Percentiles rank a stretch among this genome's conserved stretches.
These are phyloP conservation scores for Calendula officinalis DNA, from an alignment of 129 eudicot genomes.

Conservation along the genomic window DNA sequence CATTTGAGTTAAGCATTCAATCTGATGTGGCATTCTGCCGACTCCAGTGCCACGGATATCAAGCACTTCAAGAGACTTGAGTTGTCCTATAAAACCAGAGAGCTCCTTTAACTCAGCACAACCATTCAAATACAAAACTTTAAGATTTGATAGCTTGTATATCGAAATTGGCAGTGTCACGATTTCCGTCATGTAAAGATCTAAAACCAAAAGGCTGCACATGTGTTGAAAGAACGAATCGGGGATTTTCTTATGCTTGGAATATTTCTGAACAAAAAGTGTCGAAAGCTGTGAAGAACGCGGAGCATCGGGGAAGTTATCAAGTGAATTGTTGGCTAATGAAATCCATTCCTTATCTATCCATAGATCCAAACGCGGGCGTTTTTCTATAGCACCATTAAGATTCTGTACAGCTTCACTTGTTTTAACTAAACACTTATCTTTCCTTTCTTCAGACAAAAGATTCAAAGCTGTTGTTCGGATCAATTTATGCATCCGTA, in stretches of 20 bases:
- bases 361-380: conserved; percentile 28
- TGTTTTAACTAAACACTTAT: conserved; percentile 26
- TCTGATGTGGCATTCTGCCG: conserved; percentile 16
- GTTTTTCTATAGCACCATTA: conserved; percentile 10
- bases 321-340: conserved; percentile 28
- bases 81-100: conserved; percentile 23
- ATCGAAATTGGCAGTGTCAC: conserved; percentile 17
- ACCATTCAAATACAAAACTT: conserved; percentile 25
- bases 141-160: conserved; percentile 21
- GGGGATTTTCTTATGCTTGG: conserved; percentile 21
- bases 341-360: conserved; percentile 28
- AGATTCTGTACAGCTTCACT: conserved; percentile 14
- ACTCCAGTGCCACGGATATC: conserved; percentile 32
- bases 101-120: conserved; percentile 24
- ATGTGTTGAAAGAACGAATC: conserved; percentile 30
- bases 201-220: conserved; percentile 26
- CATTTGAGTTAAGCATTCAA: conserved; percentile 17
- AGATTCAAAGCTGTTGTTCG: conserved; percentile 21
- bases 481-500: conserved; percentile 29
- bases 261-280: conserved; percentile 30
- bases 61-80: conserved; percentile 31
- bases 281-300: conserved; percentile 23
- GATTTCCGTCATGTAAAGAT: conserved; percentile 32
- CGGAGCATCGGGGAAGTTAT: conserved; percentile 19
- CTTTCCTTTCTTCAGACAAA: conserved; percentile 29